Conservation (phyloP, 495 filamentous ascomycete species). For the Schizothecium vesticola region DNA sequence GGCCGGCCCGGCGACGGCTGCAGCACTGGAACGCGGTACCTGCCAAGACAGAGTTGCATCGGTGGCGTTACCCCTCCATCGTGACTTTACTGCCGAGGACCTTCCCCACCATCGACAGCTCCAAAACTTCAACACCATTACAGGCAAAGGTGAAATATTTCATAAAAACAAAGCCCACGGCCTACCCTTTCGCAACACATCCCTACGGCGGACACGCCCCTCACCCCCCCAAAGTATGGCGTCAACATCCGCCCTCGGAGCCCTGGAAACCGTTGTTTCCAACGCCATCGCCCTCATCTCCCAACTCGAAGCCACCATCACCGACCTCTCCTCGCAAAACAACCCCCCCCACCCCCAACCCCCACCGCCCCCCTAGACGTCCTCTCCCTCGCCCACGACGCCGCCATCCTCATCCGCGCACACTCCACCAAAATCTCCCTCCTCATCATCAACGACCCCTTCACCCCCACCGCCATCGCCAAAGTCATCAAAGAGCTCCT, state of each 20-base stretch:
- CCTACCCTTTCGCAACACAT: background rate
- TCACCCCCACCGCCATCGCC: conserved; percentile 68
- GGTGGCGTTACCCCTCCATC: background rate
- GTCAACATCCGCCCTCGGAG: conserved; percentile 13
- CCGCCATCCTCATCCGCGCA: conserved; percentile 63
- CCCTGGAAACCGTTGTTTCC: conserved; percentile 20
- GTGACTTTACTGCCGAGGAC: background rate
- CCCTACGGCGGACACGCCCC: background rate
- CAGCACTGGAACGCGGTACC: background rate
- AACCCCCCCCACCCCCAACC: background rate
- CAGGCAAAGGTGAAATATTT: background rate
- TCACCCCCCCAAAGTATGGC: conserved; percentile 13
- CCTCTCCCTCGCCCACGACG: conserved; percentile 55
- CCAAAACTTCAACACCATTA: conserved; percentile 15
- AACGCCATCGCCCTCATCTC: conserved; percentile 27
- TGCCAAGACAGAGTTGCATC: background rate
- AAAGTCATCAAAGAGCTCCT: conserved; percentile 62
- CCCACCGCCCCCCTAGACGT: conserved; percentile 34
- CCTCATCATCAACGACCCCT: conserved; percentile 75
- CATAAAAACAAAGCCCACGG: background rate
- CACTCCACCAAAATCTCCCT: conserved; percentile 84
- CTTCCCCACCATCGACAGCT: background rate
- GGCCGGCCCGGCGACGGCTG: background rate
- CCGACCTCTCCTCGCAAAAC: conserved; percentile 20
- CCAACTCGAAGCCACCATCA: conserved; percentile 34